Conservation (phyloP, 139 green algal species). For the Axilococcus clingmanii region DNA sequence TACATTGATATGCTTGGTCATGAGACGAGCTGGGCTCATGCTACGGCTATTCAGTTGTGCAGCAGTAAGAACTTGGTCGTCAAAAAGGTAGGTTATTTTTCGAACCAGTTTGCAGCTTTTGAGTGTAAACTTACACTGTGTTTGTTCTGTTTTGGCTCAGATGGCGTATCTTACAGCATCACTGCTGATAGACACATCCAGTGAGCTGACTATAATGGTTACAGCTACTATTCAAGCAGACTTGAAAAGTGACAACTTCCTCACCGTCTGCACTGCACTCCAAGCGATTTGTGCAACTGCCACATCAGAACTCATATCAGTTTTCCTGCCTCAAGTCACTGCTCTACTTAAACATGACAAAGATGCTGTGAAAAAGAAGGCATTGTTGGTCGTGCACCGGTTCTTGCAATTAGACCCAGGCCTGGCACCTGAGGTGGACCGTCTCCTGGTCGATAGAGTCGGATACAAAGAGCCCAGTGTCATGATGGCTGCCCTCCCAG, state of each 20-base stretch:
- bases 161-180: conserved; percentile 84
- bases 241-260: conserved; percentile 86
- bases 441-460: conserved; percentile 23
- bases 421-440: conserved; percentile 21
- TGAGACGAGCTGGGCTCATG: conserved; percentile 84
- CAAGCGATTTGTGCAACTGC: conserved; percentile 51
- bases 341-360: conserved; percentile 64
- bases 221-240: conserved; percentile 93
- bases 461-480: conserved; percentile 77
- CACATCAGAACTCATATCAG: conserved; percentile 74
- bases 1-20: conserved; percentile 99
- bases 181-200: conserved; percentile 82
- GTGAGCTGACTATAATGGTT: conserved; percentile 89
- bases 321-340: conserved; percentile 64
- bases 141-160: conserved; percentile 39
- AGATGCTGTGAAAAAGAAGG: conserved; percentile 90
- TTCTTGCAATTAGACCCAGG: conserved; percentile 65
- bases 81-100: conserved; percentile 46
- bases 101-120: neutral
- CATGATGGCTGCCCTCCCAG: conserved; percentile 89
- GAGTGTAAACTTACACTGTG: neutral
- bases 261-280: conserved; percentile 59
- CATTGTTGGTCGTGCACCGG: conserved; percentile 81
- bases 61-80: conserved; percentile 47
- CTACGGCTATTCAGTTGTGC: conserved; percentile 73